A percentile compares a stretch with the other conserved stretches of the same genome.
These are phyloP conservation scores for Citrus glauca DNA, from an alignment of 345 rosid genomes.

Conservation along the genomic window DNA sequence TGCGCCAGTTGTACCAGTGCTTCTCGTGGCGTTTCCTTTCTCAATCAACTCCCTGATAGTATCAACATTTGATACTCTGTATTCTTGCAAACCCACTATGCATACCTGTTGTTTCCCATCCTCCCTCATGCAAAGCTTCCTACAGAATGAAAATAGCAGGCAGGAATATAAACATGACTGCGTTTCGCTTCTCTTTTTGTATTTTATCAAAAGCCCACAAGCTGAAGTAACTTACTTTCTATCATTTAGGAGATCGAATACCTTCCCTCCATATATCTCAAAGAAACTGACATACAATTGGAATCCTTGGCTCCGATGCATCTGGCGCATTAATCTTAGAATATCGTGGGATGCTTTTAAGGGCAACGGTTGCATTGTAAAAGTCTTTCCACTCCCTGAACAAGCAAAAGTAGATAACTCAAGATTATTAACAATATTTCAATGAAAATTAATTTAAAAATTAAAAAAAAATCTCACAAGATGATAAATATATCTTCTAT, in stretches of 20 bases:
- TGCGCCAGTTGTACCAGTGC: constrained; percentile 62
- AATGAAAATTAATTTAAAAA: background rate
- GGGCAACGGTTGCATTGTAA: constrained; percentile 69
- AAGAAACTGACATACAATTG: constrained; percentile 60
- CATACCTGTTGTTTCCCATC: constrained; percentile 71
- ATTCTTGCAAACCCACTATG: constrained; percentile 65
- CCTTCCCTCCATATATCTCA: constrained; percentile 71
- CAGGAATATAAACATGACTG: constrained; percentile 2
- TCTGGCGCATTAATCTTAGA: constrained; percentile 43
- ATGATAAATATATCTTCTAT: background rate
- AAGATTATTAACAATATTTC: constrained; percentile 2
- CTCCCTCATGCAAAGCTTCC: constrained; percentile 71
- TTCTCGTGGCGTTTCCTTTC: constrained; percentile 58
- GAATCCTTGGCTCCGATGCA: constrained; percentile 48
- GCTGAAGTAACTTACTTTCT: constrained; percentile 44
- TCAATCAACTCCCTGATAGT: constrained; percentile 52
- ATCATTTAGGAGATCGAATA: constrained; percentile 64
- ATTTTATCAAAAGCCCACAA: constrained; percentile 1
- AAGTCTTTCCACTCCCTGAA: constrained; percentile 72
- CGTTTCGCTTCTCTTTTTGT: background rate
- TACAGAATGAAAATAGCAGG: constrained; percentile 17
- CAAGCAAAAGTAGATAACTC: background rate
- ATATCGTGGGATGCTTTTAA: constrained; percentile 62
- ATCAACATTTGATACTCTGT: constrained; percentile 53
- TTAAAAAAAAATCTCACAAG: background rate